Conservation (phyloP, 768 basidiomycete species). For the Xerocomus spinulosus region DNA sequence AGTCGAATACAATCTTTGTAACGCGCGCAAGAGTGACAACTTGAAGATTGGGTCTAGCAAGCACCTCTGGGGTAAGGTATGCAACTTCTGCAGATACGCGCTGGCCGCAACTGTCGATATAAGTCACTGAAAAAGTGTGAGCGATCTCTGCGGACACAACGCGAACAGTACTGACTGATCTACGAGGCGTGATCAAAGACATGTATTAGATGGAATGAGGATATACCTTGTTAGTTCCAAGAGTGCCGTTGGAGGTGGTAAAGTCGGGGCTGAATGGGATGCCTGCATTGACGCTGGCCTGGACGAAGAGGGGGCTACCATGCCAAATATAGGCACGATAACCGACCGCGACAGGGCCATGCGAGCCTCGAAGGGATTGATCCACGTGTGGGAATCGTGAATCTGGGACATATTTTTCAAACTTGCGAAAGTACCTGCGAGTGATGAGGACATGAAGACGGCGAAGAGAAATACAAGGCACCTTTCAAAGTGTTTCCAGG, state of each 20-base stretch:
- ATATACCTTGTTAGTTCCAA: constrained; percentile 59
- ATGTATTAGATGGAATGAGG: not conserved
- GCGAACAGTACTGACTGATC: constrained; percentile 38
- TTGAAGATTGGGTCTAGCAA: constrained; percentile 60
- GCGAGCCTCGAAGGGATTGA: constrained; percentile 39
- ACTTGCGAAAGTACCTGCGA: constrained; percentile 63
- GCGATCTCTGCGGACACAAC: not conserved
- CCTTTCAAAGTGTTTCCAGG: constrained; percentile 49
- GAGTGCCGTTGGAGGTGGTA: constrained; percentile 50
- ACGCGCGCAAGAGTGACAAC: constrained; percentile 54
- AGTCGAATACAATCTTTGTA: constrained; percentile 55
- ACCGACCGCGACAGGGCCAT: constrained; percentile 58
- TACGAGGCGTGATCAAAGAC: constrained; percentile 9
- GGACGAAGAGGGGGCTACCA: constrained; percentile 48
- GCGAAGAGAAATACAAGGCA: constrained; percentile 12
- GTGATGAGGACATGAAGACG: not conserved
- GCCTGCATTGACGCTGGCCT: constrained; percentile 47
- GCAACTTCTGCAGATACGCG: constrained; percentile 63
- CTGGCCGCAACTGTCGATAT: constrained; percentile 46
- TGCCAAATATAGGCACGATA: constrained; percentile 47
- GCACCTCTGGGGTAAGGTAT: constrained; percentile 61
- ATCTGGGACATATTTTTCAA: constrained; percentile 55
- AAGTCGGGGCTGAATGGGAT: constrained; percentile 54
- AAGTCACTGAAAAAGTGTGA: constrained; percentile 51
- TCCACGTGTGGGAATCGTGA: constrained; percentile 49